Conservation (phyloP, 1,284 basidiomycete genomes). For the Ceratobasidium sp. region DNA sequence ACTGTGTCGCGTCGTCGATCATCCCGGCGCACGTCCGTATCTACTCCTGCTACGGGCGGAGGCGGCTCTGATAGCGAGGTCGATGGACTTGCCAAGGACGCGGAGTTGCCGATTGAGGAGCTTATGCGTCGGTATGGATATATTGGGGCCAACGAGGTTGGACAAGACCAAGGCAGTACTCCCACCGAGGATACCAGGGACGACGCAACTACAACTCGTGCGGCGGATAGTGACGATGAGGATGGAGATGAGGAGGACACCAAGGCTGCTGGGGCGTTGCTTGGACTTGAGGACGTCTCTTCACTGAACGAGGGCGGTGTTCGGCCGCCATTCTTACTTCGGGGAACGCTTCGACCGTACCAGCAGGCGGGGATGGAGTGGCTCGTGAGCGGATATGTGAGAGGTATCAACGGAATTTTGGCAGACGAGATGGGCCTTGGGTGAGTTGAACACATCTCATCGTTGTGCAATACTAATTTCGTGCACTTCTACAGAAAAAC, state of each 20-base stretch:
- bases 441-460: constrained; percentile 59
- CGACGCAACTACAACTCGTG: constrained; percentile 43
- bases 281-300: constrained; percentile 41
- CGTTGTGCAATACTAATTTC: constrained; percentile 25
- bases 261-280: constrained; percentile 32
- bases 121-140: constrained; percentile 62
- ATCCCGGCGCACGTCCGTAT: constrained; percentile 1
- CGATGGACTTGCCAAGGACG: constrained; percentile 61
- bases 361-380: constrained; percentile 95
- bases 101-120: constrained; percentile 63
- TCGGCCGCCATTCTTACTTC: constrained; percentile 81
- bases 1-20: constrained; percentile 7
- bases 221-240: constrained; percentile 47
- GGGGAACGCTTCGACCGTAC: constrained; percentile 91
- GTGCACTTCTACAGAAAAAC: constrained; percentile 76
- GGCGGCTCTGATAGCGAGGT: constrained; percentile 58
- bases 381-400: constrained; percentile 89
- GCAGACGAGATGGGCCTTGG: constrained; percentile 94
- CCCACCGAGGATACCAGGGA: constrained; percentile 21
- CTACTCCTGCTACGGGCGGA: constrained; percentile 41
- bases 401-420: constrained; percentile 91
- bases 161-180: constrained; percentile 10
- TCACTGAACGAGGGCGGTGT: constrained; percentile 53
- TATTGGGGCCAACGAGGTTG: constrained; percentile 47
- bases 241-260: constrained; percentile 40